These are phyloP conservation scores for Colletotrichum sp. DNA, from an alignment of 2,329 filamentous ascomycete genomes.

Conservation along the genomic window DNA sequence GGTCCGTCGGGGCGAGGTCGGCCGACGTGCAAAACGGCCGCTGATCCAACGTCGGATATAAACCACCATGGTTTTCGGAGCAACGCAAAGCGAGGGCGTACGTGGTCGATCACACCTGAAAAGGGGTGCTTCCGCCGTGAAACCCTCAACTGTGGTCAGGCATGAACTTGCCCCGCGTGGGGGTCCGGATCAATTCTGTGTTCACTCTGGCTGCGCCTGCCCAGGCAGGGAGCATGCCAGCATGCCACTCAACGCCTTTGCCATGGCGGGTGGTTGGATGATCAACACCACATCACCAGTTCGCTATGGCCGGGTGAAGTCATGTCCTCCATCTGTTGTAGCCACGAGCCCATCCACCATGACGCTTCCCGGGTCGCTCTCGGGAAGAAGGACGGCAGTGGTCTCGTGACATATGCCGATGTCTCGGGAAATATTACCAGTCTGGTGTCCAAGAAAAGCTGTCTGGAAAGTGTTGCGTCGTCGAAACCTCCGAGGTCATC, in stretches of 20 bases:
- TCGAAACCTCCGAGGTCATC: not conserved
- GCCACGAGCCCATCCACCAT: not conserved
- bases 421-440: not conserved
- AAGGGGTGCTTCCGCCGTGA: constrained; percentile 14
- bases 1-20: constrained; percentile 2
- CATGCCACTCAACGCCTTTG: constrained; percentile 5
- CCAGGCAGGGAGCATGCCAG: constrained; percentile 9
- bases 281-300: constrained; percentile 9
- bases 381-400: not conserved
- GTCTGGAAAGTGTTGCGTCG: not conserved
- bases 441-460: not conserved
- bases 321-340: not conserved
- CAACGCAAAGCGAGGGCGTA: not conserved
- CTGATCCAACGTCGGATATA: constrained; percentile 5
- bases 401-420: not conserved
- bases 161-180: constrained; percentile 21
- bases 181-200: constrained; percentile 5
- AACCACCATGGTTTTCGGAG: constrained; percentile 8
- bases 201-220: not conserved
- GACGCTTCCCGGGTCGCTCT: not conserved
- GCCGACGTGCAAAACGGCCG: not conserved
- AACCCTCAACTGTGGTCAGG: not conserved
- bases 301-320: constrained; percentile 5
- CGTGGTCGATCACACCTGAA: constrained; percentile 16
- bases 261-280: not conserved